A percentile compares a stretch with the other conserved stretches of the same genome.
phyloP scores from a whole-genome alignment of 1,284 basidiomycete species.

The Apiotrichum sp. region DNA sequence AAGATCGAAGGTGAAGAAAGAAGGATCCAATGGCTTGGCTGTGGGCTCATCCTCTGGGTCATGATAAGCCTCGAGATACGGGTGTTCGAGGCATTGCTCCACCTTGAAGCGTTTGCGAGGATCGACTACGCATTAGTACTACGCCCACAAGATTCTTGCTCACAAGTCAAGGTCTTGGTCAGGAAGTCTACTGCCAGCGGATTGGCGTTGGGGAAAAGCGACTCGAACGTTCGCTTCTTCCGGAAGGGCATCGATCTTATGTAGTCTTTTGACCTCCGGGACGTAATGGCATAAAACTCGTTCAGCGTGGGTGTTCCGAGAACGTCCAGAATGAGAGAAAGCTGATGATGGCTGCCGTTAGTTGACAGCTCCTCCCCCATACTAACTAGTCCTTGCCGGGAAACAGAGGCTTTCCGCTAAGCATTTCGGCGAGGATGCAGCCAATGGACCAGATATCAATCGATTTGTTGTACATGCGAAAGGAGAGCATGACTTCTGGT shows the following conservation, averaged over 20 bases:
- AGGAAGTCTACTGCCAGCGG: slow-evolving; percentile 84
- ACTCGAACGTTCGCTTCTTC: slow-evolving; percentile 69
- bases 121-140: slow-evolving; percentile 56
- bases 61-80: slow-evolving; percentile 79
- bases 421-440: slow-evolving; percentile 95
- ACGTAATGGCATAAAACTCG: slow-evolving; percentile 85
- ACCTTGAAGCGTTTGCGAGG: slow-evolving; percentile 88
- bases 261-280: slow-evolving; percentile 78
- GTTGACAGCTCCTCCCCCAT: slow-evolving; percentile 12
- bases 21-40: slow-evolving; percentile 78
- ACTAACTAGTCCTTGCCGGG: slow-evolving; percentile 80
- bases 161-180: slow-evolving; percentile 73
- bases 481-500: slow-evolving; percentile 93
- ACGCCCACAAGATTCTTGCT: slow-evolving; percentile 7
- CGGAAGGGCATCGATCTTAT: slow-evolving; percentile 82
- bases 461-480: slow-evolving; percentile 91
- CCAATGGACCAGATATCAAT: slow-evolving; percentile 97
- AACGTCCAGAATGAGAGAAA: slow-evolving; percentile 82
- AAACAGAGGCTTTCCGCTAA: slow-evolving; percentile 87
- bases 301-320: slow-evolving; percentile 87
- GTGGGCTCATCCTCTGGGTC: slow-evolving; percentile 90
- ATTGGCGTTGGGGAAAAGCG: slow-evolving; percentile 79
- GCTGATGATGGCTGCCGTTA: slow-evolving; percentile 68
- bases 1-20: slow-evolving; percentile 91
- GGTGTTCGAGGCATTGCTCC: slow-evolving; percentile 81